A percentile compares a stretch with the other conserved stretches of the same genome.
Conservation (phyloP, 1,284 basidiomycete genomes). For the Rhizopogon parksii region DNA sequence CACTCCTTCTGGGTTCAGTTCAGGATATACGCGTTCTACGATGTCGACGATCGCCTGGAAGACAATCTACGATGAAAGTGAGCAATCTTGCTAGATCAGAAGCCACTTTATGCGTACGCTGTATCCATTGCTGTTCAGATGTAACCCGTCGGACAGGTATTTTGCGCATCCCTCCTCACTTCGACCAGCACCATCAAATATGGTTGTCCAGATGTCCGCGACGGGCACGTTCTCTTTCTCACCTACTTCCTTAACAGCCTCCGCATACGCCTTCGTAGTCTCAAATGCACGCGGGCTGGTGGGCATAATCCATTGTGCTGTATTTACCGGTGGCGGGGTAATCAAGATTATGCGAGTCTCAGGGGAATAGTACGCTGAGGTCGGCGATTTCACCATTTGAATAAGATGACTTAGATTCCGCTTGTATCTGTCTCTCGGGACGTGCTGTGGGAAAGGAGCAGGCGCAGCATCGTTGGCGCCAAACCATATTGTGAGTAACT, state of each 20-base stretch:
- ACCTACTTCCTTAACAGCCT: constrained; percentile 60
- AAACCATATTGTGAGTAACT: constrained; percentile 79
- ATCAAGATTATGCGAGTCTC: constrained; percentile 72
- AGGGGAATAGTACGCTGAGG: constrained; percentile 64
- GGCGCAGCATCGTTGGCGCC: constrained; percentile 80
- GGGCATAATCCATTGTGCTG: constrained; percentile 46
- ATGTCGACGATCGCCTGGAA: constrained; percentile 56
- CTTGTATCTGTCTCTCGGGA: constrained; percentile 63
- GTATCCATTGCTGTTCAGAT: constrained; percentile 69
- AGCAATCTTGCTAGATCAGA: not conserved
- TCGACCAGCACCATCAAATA: constrained; percentile 62
- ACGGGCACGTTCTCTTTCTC: constrained; percentile 46
- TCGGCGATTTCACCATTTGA: constrained; percentile 49
- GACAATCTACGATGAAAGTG: constrained; percentile 42
- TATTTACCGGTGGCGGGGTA: constrained; percentile 78
- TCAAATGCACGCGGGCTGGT: constrained; percentile 44
- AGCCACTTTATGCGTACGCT: constrained; percentile 32
- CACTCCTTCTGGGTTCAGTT: constrained; percentile 47
- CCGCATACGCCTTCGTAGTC: constrained; percentile 59
- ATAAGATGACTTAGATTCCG: constrained; percentile 62
- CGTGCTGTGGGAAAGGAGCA: constrained; percentile 53
- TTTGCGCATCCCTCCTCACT: constrained; percentile 44
- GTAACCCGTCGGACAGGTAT: constrained; percentile 68
- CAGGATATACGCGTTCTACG: constrained; percentile 54
- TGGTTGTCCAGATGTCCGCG: constrained; percentile 61